Evolutionary conservation across 1,139 yeast genomes (phyloP).

Genomic region (Yamadazyma trypodendri): DNA sequence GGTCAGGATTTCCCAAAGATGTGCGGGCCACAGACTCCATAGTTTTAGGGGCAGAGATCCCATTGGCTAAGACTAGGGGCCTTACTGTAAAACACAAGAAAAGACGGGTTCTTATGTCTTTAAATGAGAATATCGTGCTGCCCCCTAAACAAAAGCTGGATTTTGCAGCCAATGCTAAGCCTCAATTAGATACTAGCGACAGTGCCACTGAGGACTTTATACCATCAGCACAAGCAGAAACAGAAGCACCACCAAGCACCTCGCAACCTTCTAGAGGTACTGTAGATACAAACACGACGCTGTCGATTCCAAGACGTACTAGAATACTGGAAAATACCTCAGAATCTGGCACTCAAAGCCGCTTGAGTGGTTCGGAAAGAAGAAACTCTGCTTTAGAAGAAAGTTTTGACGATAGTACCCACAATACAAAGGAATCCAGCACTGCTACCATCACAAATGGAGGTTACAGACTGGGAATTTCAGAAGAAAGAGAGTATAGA

Average conservation of each 20-base stretch:
- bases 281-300: no score
- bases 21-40: conserved; percentile 3
- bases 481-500: background rate
- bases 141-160: no score
- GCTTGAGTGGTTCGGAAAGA: background rate
- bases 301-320: no score
- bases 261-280: no score
- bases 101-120: background rate
- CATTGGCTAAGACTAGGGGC: background rate
- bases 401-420: background rate
- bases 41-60: conserved; percentile 9
- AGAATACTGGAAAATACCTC: background rate
- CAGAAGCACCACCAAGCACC: no score
- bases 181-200: no score
- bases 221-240: no score
- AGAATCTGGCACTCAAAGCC: background rate
- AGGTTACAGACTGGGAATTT: background rate
- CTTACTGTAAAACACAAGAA: background rate
- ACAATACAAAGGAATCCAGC: background rate
- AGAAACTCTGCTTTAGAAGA: background rate
- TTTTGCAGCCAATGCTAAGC: no score
- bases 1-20: background rate
- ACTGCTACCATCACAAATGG: background rate
- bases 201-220: no score
- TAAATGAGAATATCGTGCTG: no score